Evolutionary conservation across 2,329 filamentous ascomycete genomes (phyloP).

Genomic region (Tympanopsis confertula): DNA sequence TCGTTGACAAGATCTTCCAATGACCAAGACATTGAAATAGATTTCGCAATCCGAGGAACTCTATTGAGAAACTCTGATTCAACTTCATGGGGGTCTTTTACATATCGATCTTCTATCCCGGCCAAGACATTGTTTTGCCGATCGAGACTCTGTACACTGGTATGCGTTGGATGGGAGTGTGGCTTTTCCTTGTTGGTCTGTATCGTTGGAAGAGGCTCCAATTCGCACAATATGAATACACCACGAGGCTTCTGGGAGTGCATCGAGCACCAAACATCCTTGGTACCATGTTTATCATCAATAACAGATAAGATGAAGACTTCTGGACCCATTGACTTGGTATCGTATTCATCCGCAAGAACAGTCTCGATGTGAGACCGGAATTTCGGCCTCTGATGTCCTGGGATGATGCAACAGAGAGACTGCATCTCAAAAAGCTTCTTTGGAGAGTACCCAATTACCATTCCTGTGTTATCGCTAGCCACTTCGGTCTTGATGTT

Average conservation of each 20-base stretch:
- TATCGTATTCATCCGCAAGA: slow-evolving; percentile 68
- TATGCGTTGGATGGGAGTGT: slow-evolving; percentile 50
- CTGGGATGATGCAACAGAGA: slow-evolving; percentile 73
- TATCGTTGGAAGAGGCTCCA: slow-evolving; percentile 71
- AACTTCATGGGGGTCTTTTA: slow-evolving; percentile 62
- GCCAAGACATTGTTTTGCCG: background rate
- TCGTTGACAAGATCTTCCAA: slow-evolving; percentile 62
- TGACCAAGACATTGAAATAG: slow-evolving; percentile 69
- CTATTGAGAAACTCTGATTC: slow-evolving; percentile 83
- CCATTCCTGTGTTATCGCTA: slow-evolving; percentile 67
- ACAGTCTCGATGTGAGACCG: slow-evolving; percentile 83
- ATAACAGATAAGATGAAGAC: slow-evolving; percentile 71
- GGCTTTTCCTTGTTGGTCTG: slow-evolving; percentile 54
- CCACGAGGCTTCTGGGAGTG: slow-evolving; percentile 61
- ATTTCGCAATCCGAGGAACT: slow-evolving; percentile 84
- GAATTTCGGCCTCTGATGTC: slow-evolving; percentile 74
- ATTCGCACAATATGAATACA: slow-evolving; percentile 72
- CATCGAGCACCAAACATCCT: slow-evolving; percentile 79
- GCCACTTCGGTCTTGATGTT: slow-evolving; percentile 66
- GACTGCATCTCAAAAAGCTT: slow-evolving; percentile 64
- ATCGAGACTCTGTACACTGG: slow-evolving; percentile 63
- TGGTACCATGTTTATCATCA: slow-evolving; percentile 37
- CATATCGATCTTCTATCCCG: slow-evolving; percentile 7
- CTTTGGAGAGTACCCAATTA: slow-evolving; percentile 68
- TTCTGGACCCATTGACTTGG: slow-evolving; percentile 66